Conservation (phyloP, 148 eudicot species). For the Camellia lanceoleosa region DNA sequence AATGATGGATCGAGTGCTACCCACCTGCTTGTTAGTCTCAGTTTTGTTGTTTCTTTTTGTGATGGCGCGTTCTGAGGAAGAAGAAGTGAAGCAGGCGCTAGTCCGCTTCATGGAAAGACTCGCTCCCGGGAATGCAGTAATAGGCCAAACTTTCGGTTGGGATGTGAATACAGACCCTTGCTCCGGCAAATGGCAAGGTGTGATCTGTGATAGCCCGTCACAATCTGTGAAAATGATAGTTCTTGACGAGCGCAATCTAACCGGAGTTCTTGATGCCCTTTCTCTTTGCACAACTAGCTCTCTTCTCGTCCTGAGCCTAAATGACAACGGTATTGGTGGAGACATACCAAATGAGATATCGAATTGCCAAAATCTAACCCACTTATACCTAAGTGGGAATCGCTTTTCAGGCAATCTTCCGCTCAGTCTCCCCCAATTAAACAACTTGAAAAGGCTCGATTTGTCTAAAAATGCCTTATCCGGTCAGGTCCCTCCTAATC, state of each 20-base stretch:
- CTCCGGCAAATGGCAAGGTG: conserved; percentile 12
- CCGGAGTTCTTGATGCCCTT: conserved; percentile 29
- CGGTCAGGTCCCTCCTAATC: conserved; percentile 35
- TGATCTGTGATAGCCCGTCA: neutral
- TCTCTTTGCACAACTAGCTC: conserved; percentile 23
- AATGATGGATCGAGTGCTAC: neutral
- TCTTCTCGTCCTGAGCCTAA: conserved; percentile 28
- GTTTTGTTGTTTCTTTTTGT: conserved; percentile 14
- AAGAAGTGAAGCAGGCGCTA: conserved; percentile 25
- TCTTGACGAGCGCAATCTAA: conserved; percentile 26
- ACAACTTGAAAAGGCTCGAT: conserved; percentile 30
- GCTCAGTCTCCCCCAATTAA: conserved; percentile 22
- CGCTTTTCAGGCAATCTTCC: conserved; percentile 36
- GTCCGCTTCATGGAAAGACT: conserved; percentile 36
- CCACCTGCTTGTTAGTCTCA: neutral
- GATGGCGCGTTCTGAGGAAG: conserved; percentile 18
- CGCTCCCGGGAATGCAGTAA: conserved; percentile 13
- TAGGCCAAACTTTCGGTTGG: conserved; percentile 21
- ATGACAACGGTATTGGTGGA: conserved; percentile 31
- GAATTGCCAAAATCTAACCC: conserved; percentile 27
- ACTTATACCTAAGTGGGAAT: conserved; percentile 35
- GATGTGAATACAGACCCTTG: conserved; percentile 20
- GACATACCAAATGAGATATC: conserved; percentile 31
- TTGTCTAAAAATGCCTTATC: conserved; percentile 34
- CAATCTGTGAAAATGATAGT: conserved; percentile 23